phyloP scores from a whole-genome alignment of 208 protist genomes.

The Trypanosoma platydactyli region DNA sequence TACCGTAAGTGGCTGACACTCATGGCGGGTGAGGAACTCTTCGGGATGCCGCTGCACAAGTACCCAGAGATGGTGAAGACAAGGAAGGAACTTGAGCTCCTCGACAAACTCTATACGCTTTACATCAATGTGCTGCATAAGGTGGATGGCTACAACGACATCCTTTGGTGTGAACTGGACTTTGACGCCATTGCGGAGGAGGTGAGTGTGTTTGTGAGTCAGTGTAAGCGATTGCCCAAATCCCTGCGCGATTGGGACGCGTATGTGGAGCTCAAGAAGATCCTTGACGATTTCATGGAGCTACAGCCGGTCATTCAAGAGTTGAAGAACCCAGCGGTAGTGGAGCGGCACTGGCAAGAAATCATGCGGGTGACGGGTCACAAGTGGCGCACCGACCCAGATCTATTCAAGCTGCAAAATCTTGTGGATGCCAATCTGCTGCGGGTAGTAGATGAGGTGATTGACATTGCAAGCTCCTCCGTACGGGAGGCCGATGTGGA shows the following conservation, averaged over 20 bases:
- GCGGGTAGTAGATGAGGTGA: constrained; percentile 91
- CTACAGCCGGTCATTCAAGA: constrained; percentile 93
- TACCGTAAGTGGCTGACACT: constrained; percentile 94
- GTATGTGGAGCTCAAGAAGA: constrained; percentile 94
- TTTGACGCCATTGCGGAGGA: constrained; percentile 94
- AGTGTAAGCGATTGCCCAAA: constrained; percentile 92
- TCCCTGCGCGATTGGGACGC: constrained; percentile 94
- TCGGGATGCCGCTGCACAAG: constrained; percentile 93
- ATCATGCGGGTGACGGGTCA: constrained; percentile 90
- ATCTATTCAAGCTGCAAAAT: constrained; percentile 94
- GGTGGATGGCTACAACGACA: constrained; percentile 94
- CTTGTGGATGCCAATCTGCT: constrained; percentile 92
- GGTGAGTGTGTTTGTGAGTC: constrained; percentile 89
- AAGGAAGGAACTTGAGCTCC: constrained; percentile 93
- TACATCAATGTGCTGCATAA: constrained; percentile 95
- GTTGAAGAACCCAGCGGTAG: constrained; percentile 92
- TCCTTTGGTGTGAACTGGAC: constrained; percentile 94
- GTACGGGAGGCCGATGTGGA: constrained; percentile 96
- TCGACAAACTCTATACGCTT: constrained; percentile 94
- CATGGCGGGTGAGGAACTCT: constrained; percentile 95
- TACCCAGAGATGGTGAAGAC: constrained; percentile 94
- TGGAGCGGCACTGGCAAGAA: constrained; percentile 94
- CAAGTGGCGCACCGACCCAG: constrained; percentile 90
- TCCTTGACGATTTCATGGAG: constrained; percentile 95
- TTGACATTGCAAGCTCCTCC: constrained; percentile 94